A percentile compares a stretch with the other conserved stretches of the same genome.
Evolutionary conservation across 1,284 basidiomycete species (phyloP).

Genomic region (Cystobasidium slooffiae): DNA sequence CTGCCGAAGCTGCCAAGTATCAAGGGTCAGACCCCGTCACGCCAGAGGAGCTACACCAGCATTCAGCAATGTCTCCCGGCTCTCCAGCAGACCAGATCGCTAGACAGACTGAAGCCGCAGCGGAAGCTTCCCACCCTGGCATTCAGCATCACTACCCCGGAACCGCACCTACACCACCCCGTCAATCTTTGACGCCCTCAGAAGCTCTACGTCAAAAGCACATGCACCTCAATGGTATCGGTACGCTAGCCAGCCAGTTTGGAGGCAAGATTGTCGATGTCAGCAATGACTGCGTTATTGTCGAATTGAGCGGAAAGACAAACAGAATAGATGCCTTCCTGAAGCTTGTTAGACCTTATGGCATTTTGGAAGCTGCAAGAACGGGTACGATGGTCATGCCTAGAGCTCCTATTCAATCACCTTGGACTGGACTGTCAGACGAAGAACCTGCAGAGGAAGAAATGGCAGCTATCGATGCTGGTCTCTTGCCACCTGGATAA

Average conservation of each 20-base stretch:
- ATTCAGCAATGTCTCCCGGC: slow-evolving; percentile 45
- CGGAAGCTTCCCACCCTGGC: slow-evolving; percentile 55
- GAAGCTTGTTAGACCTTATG: slow-evolving; percentile 88
- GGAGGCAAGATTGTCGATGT: slow-evolving; percentile 93
- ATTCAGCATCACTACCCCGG: slow-evolving; percentile 46
- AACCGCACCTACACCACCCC: slow-evolving; percentile 46
- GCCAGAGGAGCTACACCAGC: slow-evolving; percentile 25
- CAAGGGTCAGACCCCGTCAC: slow-evolving; percentile 64
- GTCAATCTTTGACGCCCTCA: slow-evolving; percentile 66
- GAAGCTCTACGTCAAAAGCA: slow-evolving; percentile 88
- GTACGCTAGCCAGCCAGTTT: slow-evolving; percentile 84
- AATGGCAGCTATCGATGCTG: slow-evolving; percentile 72
- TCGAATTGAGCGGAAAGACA: slow-evolving; percentile 93
- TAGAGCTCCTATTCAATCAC: slow-evolving; percentile 77
- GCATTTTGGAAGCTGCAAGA: slow-evolving; percentile 88
- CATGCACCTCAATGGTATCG: slow-evolving; percentile 84
- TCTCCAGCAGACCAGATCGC: slow-evolving; percentile 44
- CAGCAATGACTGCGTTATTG: slow-evolving; percentile 88
- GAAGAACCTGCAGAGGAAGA: slow-evolving; percentile 60
- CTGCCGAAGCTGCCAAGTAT: slow-evolving; percentile 34
- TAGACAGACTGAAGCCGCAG: slow-evolving; percentile 33
- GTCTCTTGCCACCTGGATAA: slow-evolving; percentile 85
- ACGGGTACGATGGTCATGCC: slow-evolving; percentile 98
- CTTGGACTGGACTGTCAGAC: slow-evolving; percentile 66
- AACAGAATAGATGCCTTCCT: slow-evolving; percentile 90